Base-by-base conservation (phyloP, 257 asterid species). In the Gynochthodes officinalis region DNA sequence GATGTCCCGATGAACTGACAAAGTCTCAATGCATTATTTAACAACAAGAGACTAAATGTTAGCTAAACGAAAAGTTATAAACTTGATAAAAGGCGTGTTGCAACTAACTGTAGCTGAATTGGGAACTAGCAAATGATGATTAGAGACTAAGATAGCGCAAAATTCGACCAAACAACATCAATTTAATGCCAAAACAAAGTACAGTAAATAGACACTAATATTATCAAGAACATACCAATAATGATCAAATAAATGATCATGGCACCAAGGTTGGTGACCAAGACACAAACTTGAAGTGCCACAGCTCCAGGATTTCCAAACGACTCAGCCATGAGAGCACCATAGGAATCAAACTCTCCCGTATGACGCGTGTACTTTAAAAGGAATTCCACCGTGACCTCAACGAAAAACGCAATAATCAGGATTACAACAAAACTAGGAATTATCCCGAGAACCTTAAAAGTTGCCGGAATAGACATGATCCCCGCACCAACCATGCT, bases 401-500 rank as follows among this genome's bases (percentile, higher is more conserved):
- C 98, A 39, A 95, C 99, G 40, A 92, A 83, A 72, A 86, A 87
- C 12, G 97, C 93, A 39, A 95, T 75, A 15, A 86, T n/a, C 68
- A 92, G 60, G 72, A 95, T 86, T 11, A 86, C 90, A n/a, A 81
- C 39, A 48, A 95, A 78, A 74, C 98, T 85, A 0, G 99, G 99
- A 69, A 95, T 76, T 15, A 95, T 89, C 7, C 99, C 99, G 0
- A 95, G 75, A 33, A 95, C 98, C 83, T 92, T 92, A 44, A 95
- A 85, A 21, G 96, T 88, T 1, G 98, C 96, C 21, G 99, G 98
- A 54, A 95, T 89, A 27, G 98, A 95, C 99, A 95, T 92, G 40
- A 95, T 92, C 58, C 99, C 99, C 0, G 99, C 97, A 15, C 98
- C 98, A 35, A 95, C 89, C 94, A 95, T 95, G 64, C 95, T 93